Evolutionary conservation across 805 yeast genomes (phyloP).

Genomic region (Maudiozyma barnettii): DNA sequence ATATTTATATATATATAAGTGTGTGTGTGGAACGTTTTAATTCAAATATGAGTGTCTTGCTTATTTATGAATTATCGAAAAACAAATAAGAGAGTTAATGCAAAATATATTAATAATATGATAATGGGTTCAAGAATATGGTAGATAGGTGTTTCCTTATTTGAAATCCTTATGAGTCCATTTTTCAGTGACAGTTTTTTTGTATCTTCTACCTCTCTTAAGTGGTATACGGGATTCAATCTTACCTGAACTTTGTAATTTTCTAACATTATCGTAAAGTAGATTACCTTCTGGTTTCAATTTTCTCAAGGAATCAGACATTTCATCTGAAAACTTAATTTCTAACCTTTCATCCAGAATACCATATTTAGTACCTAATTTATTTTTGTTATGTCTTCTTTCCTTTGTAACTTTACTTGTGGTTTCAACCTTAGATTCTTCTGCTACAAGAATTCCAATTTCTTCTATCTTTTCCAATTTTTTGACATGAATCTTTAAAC

Average conservation of each 20-base stretch:
- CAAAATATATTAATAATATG: too few species aligned
- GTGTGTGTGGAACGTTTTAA: too few species aligned
- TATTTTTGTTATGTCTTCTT: slow-evolving; percentile 30
- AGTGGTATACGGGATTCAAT: slow-evolving; percentile 71
- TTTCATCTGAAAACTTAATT: slow-evolving; percentile 81
- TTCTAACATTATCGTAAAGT: slow-evolving; percentile 70
- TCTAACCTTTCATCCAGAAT: slow-evolving; percentile 44
- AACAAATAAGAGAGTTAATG: too few species aligned
- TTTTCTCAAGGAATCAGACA: slow-evolving; percentile 73
- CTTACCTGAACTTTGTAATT: slow-evolving; percentile 75
- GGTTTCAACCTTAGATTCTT: slow-evolving; percentile 10
- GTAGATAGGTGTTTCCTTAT: slow-evolving; percentile 22
- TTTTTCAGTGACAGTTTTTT: slow-evolving; percentile 76
- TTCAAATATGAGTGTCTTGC: too few species aligned
- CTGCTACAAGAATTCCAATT: slow-evolving; percentile 24
- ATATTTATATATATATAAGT: too few species aligned
- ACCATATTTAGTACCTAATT: slow-evolving; percentile 38
- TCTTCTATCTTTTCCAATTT: slow-evolving; percentile 46
- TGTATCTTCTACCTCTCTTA: slow-evolving; percentile 54
- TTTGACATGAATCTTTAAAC: slow-evolving; percentile 48
- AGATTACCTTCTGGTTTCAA: slow-evolving; percentile 87
- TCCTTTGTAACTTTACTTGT: slow-evolving; percentile 17
- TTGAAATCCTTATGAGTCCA: slow-evolving; percentile 89
- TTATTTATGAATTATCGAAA: too few species aligned
- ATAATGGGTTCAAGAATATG: too few species aligned